Base-by-base conservation (phyloP, 192 early-diverging fungal species). In the Lobosporangium transversale region DNA sequence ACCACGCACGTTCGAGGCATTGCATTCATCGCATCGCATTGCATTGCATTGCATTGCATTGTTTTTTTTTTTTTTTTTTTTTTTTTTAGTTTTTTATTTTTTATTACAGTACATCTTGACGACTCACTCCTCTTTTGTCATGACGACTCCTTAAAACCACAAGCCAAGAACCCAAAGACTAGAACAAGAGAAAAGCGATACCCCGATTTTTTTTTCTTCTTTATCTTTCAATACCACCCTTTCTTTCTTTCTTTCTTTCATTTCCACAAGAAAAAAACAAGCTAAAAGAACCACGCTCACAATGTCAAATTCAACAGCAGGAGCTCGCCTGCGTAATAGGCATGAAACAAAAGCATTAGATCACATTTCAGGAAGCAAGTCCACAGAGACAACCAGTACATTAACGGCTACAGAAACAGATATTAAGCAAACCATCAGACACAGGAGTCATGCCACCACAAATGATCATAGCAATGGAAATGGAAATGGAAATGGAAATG, bases 271-370 rank as follows among this genome's bases (percentile, higher is more conserved):
- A 1, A 14, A 50, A 50, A 20, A 3, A n/a, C n/a, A n/a, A n/a
- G n/a, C n/a, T n/a, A n/a, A n/a, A n/a, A n/a, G n/a, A n/a, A n/a
- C n/a, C n/a, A n/a, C 11, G 7, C 15, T 23, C 36, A 26, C 53
- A 32, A 58, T 68, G 67, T 58, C 58, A 53, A 68, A 49, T 35
- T 53, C 55, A 53, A 36, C 55, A 33, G 4, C 37, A 23, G 57
- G 49, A 33, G 24, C 36, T 29, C 45, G 35, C 36, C 30, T 42
- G 23, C 66, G 66, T 26, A 58, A 30, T 44, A 58, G 31, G 35
- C 27, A 51, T 29, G 29, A 26, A 0, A 32, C 18, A 0, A 23
- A 40, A 20, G 23, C 53, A 4, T 2, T 17, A 21, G 54, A 57
- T 37, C 54, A 23, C 54, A 7, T 43, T 2, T 18, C 59, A 63